A percentile compares a stretch with the other conserved stretches of the same genome.
phyloP scores from a whole-genome alignment of 805 yeast species.

The Candida caryicola region DNA sequence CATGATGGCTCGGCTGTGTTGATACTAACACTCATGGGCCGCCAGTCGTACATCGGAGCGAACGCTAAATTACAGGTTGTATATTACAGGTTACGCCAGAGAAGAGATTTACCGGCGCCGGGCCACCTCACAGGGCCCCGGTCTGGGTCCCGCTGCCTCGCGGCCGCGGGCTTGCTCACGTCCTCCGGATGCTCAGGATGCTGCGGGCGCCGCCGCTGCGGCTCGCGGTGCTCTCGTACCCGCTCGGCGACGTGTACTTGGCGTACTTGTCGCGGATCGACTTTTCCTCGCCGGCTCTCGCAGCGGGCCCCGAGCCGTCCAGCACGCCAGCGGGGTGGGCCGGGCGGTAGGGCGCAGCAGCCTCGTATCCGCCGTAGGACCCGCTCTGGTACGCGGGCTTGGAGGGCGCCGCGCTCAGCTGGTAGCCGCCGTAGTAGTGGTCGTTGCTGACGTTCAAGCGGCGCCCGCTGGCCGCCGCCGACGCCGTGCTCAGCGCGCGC shows the following conservation, averaged over 20 bases:
- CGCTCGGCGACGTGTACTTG: conserved; percentile 12
- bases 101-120: no score
- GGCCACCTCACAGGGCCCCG: no score
- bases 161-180: no score
- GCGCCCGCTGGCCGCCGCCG: conserved; percentile 35
- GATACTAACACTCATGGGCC: no score
- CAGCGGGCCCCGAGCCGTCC: neutral
- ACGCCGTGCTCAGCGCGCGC: conserved; percentile 22
- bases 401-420: no score
- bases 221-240: neutral
- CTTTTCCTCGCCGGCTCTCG: conserved; percentile 6
- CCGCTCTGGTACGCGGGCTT: neutral
- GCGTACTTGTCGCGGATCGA: conserved; percentile 26
- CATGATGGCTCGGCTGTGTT: no score
- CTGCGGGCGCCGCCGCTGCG: conserved; percentile 2
- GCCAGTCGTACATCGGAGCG: no score
- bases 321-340: neutral
- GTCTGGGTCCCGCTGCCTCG: no score
- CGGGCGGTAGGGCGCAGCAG: neutral
- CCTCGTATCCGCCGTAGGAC: neutral
- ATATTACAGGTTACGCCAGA: neutral
- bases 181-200: conserved; percentile 4
- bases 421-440: neutral
- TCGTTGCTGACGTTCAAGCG: conserved; percentile 7
- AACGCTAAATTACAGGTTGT: no score